These are phyloP conservation scores for Trichosporon sp. DNA, from an alignment of 1,284 basidiomycete species.

Conservation along the genomic window DNA sequence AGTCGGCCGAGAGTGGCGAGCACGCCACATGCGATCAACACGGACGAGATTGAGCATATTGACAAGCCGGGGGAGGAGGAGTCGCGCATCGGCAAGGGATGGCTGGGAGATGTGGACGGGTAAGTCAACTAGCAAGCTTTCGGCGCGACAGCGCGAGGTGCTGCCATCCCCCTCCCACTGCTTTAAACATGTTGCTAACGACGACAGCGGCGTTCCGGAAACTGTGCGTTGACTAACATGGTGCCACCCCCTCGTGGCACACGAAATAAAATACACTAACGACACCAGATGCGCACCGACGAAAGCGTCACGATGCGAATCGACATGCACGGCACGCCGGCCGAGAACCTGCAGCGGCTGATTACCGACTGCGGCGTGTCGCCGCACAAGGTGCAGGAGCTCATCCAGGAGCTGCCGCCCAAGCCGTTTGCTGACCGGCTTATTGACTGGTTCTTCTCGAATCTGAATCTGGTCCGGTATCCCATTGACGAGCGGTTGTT, in stretches of 20 bases:
- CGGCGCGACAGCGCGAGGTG: too few relatives aligned
- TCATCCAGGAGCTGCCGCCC: constrained; percentile 84
- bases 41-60: constrained; percentile 33
- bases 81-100: constrained; percentile 44
- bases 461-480: constrained; percentile 91
- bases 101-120: constrained; percentile 53
- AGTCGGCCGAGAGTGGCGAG: background rate
- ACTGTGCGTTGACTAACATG: constrained; percentile 27
- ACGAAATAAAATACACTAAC: background rate
- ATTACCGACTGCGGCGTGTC: constrained; percentile 88
- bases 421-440: constrained; percentile 69
- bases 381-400: constrained; percentile 81
- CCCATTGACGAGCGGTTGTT: constrained; percentile 87
- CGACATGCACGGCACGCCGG: constrained; percentile 54
- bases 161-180: too few relatives aligned
- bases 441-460: constrained; percentile 57
- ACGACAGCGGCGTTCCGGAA: constrained; percentile 38
- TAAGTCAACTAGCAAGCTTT: constrained; percentile 29
- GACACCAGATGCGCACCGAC: constrained; percentile 45
- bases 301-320: constrained; percentile 54
- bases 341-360: constrained; percentile 64
- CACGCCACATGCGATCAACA: constrained; percentile 23
- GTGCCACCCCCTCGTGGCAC: background rate
- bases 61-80: constrained; percentile 44
- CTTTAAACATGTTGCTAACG: background rate